phyloP scores from a whole-genome alignment of 768 basidiomycete species.

The Suillus variegatus region DNA sequence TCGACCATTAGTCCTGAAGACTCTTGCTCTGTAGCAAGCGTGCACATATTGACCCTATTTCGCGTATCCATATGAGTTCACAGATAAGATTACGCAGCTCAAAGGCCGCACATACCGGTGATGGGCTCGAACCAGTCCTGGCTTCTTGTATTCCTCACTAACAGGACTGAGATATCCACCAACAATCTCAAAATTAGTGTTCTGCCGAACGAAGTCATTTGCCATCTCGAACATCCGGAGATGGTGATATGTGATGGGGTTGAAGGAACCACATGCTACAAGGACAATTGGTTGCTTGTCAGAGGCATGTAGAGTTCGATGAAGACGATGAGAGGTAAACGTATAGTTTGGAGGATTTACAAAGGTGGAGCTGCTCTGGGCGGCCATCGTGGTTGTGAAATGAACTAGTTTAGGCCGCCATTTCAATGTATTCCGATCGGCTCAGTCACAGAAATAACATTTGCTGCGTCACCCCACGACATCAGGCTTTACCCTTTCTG shows the following conservation, averaged over 20 bases:
- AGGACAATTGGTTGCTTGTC: slow-evolving; percentile 86
- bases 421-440: background rate
- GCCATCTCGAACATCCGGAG: slow-evolving; percentile 99
- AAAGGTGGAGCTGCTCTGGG: slow-evolving; percentile 38
- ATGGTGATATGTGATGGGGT: slow-evolving; percentile 96
- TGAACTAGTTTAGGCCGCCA: slow-evolving; percentile 3
- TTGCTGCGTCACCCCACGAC: too few species aligned
- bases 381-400: slow-evolving; percentile 27
- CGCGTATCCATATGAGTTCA: slow-evolving; percentile 3
- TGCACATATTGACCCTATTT: slow-evolving; percentile 82
- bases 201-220: slow-evolving; percentile 90
- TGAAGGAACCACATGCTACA: slow-evolving; percentile 97
- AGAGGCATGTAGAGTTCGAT: slow-evolving; percentile 55
- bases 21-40: slow-evolving; percentile 86
- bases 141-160: slow-evolving; percentile 95
- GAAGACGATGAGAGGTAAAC: slow-evolving; percentile 69
- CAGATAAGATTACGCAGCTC: background rate
- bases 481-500: background rate
- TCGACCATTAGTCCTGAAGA: slow-evolving; percentile 97
- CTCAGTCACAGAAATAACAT: background rate
- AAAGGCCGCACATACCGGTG: slow-evolving; percentile 69
- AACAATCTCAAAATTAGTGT: slow-evolving; percentile 91
- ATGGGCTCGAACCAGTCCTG: slow-evolving; percentile 82
- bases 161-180: slow-evolving; percentile 97
- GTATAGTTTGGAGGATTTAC: slow-evolving; percentile 66